Base-by-base conservation (phyloP, 176 grass and related monocot species). In the Pontederia crassipes region DNA sequence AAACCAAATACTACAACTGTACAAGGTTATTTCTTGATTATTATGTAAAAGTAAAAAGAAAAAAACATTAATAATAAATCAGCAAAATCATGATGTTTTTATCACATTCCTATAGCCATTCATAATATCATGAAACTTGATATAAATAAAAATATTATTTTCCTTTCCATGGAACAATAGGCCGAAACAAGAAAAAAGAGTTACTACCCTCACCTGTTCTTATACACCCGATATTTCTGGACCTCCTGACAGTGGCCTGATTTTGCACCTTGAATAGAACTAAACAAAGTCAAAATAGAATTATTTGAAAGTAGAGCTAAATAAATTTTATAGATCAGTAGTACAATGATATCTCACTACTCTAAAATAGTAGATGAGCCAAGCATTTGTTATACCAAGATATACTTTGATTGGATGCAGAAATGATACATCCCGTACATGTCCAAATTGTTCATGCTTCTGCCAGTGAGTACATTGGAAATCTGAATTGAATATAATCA, bases 381-480 rank as follows among this genome's bases (percentile, higher is more conserved):
- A 48, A 10, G 46, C 72, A 12, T 55, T 47, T 68, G 14, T 12
- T 68, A 67, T 98, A 98, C 94, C 88, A 72, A 98, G 77, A 86
- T 86, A 93, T 57, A 93, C 76, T 86, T 93, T 98, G 65, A 98
- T 85, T 59, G 94, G 94, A 83, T 98, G 94, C 72, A 89, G 77
- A 75, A 98, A 92, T 52, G 88, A 89, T 64, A 98, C 70, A 72
- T 86, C 81, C 59, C 94, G 83, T 63, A 74, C 72, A 65, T 86
- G 54, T 72, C 67, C 76, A 68, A 77, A 79, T 70, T 83, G 85
- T 45, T 79, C 79, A 48, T 93, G 71, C 55, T 56, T 69, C 63
- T 65, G 67, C 94, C 94, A 98, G 49, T 70, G 75, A 72, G 84
- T 80, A 65, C 85, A 87, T 65, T 68, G 52, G 50, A 98, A 86